Conservation (phyloP, 2,329 filamentous ascomycete genomes). For the Ceratocystis cubensis region DNA sequence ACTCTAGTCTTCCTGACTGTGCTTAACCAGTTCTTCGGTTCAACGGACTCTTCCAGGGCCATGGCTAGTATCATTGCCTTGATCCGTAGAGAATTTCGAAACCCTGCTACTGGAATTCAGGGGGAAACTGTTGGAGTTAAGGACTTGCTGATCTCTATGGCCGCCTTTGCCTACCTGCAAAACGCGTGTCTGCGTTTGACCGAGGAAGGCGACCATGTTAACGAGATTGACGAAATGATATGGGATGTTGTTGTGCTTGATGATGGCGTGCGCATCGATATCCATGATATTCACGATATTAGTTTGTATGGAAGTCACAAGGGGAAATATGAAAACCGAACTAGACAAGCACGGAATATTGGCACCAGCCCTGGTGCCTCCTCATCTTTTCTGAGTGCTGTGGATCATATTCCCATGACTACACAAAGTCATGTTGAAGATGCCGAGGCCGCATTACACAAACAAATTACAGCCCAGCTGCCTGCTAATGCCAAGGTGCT, state of each 20-base stretch:
- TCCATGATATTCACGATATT: constrained; percentile 30
- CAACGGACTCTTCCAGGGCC: constrained; percentile 55
- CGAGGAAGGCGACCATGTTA: constrained; percentile 37
- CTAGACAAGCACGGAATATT: neutral
- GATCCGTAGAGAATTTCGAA: constrained; percentile 51
- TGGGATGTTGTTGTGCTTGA: constrained; percentile 56
- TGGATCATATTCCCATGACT: constrained; percentile 11
- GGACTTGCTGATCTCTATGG: constrained; percentile 49
- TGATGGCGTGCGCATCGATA: constrained; percentile 45
- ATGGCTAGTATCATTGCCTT: constrained; percentile 55
- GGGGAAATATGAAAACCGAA: constrained; percentile 5
- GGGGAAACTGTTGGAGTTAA: constrained; percentile 48
- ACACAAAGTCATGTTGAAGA: constrained; percentile 17
- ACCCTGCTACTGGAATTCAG: constrained; percentile 45
- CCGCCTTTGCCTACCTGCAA: constrained; percentile 50
- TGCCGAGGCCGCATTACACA: constrained; percentile 33
- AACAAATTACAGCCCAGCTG: constrained; percentile 42
- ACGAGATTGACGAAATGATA: constrained; percentile 43
- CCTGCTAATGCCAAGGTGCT: constrained; percentile 45
- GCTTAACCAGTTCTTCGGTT: constrained; percentile 52
- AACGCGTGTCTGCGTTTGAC: constrained; percentile 40
- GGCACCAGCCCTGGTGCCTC: neutral
- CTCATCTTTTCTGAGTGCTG: neutral
- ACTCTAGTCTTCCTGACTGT: constrained; percentile 46
- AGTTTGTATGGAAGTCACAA: constrained; percentile 27